phyloP scores from a whole-genome alignment of 2,329 filamentous ascomycete species.

The Talaromyces sp. region DNA sequence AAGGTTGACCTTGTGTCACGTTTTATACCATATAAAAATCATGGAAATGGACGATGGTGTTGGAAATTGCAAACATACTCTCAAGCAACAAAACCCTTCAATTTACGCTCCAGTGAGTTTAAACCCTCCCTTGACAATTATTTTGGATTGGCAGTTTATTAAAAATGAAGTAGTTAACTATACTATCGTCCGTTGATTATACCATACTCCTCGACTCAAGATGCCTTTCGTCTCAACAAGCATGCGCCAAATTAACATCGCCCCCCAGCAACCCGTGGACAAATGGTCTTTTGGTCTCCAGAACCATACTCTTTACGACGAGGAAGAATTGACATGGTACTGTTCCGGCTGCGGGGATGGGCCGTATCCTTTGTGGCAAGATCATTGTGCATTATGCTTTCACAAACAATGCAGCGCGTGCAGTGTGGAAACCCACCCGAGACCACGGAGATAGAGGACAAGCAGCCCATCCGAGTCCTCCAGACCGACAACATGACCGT shows the following conservation, averaged over 20 bases:
- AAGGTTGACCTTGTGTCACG: not conserved
- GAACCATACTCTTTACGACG: not conserved
- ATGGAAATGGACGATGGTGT: no score
- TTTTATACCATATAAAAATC: not conserved
- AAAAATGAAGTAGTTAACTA: no score
- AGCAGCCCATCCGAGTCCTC: not conserved
- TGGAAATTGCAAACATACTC: not conserved
- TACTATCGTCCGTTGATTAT: no score
- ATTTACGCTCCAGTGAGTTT: not conserved
- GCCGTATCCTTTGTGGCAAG: not conserved
- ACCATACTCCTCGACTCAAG: not conserved
- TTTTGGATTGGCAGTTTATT: not conserved
- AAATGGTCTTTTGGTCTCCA: not conserved
- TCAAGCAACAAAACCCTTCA: not conserved
- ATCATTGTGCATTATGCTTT: not conserved
- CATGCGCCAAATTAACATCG: not conserved
- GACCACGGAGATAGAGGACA: not conserved
- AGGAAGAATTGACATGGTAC: not conserved
- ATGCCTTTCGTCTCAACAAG: not conserved
- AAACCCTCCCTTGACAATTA: not conserved
- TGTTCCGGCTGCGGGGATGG: not conserved
- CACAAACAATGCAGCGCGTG: not conserved
- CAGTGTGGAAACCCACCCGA: not conserved
- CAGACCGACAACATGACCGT: not conserved
- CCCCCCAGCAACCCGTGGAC: not conserved